Percentiles rank a stretch among this genome's conserved stretches.
phyloP scores from a whole-genome alignment of 495 filamentous ascomycete genomes.

The Aspergillus panamensis region DNA sequence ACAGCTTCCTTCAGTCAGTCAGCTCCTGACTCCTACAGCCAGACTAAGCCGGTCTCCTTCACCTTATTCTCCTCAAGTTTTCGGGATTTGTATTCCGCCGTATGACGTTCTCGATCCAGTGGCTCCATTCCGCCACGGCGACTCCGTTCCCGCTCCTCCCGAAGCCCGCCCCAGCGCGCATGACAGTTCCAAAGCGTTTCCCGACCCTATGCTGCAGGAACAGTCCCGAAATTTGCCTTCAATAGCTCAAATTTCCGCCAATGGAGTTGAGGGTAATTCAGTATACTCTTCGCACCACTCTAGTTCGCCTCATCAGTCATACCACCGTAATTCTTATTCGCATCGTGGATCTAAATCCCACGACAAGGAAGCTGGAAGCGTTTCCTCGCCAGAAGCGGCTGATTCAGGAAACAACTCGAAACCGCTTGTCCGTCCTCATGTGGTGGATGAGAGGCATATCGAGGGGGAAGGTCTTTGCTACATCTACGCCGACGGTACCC shows the following conservation, averaged over 20 bases:
- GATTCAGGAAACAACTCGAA: constrained; percentile 16
- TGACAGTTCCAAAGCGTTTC: constrained; percentile 21
- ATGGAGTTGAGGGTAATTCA: constrained; percentile 23
- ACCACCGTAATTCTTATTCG: constrained; percentile 16
- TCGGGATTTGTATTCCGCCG: constrained; percentile 21
- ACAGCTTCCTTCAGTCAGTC: constrained; percentile 48
- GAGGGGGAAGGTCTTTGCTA: constrained; percentile 80
- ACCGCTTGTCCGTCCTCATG: constrained; percentile 35
- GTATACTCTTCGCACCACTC: not conserved
- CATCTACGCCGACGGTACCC: constrained; percentile 81
- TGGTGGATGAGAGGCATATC: constrained; percentile 51
- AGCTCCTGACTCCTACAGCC: constrained; percentile 41
- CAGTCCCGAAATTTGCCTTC: constrained; percentile 31
- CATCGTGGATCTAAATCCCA: constrained; percentile 18
- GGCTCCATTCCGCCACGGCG: constrained; percentile 26
- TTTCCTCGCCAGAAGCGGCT: constrained; percentile 24
- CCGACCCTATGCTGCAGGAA: constrained; percentile 24
- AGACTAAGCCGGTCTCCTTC: constrained; percentile 33
- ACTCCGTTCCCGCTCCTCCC: constrained; percentile 15
- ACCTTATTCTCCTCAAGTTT: constrained; percentile 26
- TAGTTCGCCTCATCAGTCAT: constrained; percentile 6
- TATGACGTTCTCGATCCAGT: constrained; percentile 22
- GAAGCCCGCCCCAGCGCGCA: constrained; percentile 18
- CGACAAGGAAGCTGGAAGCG: constrained; percentile 19
- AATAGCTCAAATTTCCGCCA: constrained; percentile 34